Conservation (phyloP, 2,329 filamentous ascomycete genomes). For the Bipolaris oryzae region DNA sequence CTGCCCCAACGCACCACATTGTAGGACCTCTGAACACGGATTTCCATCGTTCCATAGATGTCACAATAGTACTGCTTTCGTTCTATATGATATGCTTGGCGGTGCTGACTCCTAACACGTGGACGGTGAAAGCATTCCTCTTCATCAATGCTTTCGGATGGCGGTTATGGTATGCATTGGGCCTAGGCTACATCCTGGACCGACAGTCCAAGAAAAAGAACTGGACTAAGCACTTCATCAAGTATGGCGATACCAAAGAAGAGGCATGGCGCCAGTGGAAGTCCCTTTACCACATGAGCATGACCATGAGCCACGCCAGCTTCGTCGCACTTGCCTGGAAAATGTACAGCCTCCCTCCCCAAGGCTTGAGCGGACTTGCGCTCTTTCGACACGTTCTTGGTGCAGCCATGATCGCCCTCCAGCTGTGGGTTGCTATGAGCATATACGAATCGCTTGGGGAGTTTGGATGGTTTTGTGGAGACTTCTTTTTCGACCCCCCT, state of each 20-base stretch:
- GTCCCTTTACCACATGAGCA: slow-evolving; percentile 89
- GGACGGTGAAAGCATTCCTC: slow-evolving; percentile 77
- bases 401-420: slow-evolving; percentile 77
- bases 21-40: slow-evolving; percentile 85
- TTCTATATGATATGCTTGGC: slow-evolving; percentile 77
- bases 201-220: slow-evolving; percentile 87
- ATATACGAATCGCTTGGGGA: slow-evolving; percentile 96
- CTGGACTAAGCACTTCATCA: slow-evolving; percentile 97
- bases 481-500: slow-evolving; percentile 94
- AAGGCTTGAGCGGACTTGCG: slow-evolving; percentile 87
- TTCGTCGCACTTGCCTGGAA: slow-evolving; percentile 95
- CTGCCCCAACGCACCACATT: slow-evolving; percentile 78
- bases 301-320: slow-evolving; percentile 85
- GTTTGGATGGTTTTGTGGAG: slow-evolving; percentile 84
- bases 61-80: slow-evolving; percentile 76
- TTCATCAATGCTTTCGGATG: slow-evolving; percentile 79
- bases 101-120: slow-evolving; percentile 76
- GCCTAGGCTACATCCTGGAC: slow-evolving; percentile 83
- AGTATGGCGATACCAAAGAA: slow-evolving; percentile 86
- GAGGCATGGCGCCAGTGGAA: slow-evolving; percentile 99
- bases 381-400: slow-evolving; percentile 88
- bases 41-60: slow-evolving; percentile 84
- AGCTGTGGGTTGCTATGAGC: slow-evolving; percentile 90
- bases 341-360: slow-evolving; percentile 84
- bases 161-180: slow-evolving; percentile 91